A percentile compares a stretch with the other conserved stretches of the same genome.
Conservation (phyloP, 2,329 filamentous ascomycete genomes). For the Trichoderma afroharzianum region DNA sequence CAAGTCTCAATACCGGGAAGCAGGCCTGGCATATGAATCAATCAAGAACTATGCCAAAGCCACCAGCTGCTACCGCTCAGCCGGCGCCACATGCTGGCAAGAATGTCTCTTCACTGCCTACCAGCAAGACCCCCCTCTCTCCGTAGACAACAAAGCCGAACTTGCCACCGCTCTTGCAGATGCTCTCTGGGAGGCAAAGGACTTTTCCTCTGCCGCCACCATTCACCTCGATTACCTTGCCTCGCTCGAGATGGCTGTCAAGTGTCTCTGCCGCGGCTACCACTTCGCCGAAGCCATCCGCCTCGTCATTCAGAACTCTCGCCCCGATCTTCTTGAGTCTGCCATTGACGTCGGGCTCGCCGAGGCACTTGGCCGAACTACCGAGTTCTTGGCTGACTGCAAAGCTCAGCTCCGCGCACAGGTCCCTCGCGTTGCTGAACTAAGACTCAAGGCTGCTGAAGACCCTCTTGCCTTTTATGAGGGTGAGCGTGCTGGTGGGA, state of each 20-base stretch:
- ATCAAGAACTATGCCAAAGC: conserved; percentile 71
- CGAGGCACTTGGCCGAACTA: conserved; percentile 77
- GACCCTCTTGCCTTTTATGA: conserved; percentile 90
- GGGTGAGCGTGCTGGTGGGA: conserved; percentile 61
- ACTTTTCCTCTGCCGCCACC: conserved; percentile 74
- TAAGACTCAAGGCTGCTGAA: conserved; percentile 73
- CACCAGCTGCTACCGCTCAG: conserved; percentile 77
- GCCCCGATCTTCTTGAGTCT: conserved; percentile 59
- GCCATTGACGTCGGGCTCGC: conserved; percentile 75
- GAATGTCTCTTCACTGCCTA: conserved; percentile 81
- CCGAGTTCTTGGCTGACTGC: conserved; percentile 92
- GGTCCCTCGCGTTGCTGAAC: conserved; percentile 77
- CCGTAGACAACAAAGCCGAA: conserved; percentile 55
- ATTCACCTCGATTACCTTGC: conserved; percentile 79
- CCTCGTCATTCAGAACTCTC: conserved; percentile 59
- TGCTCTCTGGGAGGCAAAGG: conserved; percentile 76
- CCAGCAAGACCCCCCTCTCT: conserved; percentile 59
- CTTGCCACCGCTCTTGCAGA: conserved; percentile 75
- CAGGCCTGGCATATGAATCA: conserved; percentile 87
- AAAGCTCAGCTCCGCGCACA: conserved; percentile 79
- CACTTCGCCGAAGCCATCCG: conserved; percentile 87
- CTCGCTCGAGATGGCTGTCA: conserved; percentile 66
- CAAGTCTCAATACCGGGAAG: conserved; percentile 76
- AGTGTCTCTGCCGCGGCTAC: conserved; percentile 81
- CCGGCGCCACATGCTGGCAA: conserved; percentile 75